A percentile compares a stretch with the other conserved stretches of the same genome.
Conservation (phyloP, 352 stramenopile species). For the Globisporangium iwayamae region DNA sequence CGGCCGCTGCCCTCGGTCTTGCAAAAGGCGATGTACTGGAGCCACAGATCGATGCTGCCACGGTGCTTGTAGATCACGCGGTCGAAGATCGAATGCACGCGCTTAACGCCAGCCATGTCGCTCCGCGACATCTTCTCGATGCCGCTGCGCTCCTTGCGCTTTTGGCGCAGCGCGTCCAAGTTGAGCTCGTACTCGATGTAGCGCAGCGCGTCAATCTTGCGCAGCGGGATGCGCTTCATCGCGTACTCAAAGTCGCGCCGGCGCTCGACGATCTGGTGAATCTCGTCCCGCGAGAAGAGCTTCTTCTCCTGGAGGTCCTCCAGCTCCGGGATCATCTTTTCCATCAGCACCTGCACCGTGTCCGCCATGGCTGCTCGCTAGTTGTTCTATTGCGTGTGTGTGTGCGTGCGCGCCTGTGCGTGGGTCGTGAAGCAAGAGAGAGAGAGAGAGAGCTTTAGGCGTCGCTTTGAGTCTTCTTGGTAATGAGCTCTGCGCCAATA, state of each 20-base stretch:
- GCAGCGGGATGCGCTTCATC: conserved; percentile 83
- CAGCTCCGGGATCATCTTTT: conserved; percentile 93
- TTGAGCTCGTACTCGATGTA: conserved; percentile 94
- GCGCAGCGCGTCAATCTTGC: conserved; percentile 90
- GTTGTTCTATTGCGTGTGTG: conserved; percentile 2
- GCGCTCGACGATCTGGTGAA: conserved; percentile 88
- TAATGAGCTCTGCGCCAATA: conserved; percentile 17
- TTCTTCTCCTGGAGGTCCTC: conserved; percentile 89
- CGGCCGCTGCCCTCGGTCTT: conserved; percentile 67
- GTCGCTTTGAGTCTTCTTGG: conserved; percentile 7
- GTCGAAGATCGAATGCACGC: conserved; percentile 86
- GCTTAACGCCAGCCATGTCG: conserved; percentile 65
- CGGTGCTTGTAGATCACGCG: conserved; percentile 85
- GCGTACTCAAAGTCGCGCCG: conserved; percentile 92
- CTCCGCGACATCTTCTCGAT: conserved; percentile 69
- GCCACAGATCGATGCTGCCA: conserved; percentile 87
- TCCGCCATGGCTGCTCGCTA: conserved; percentile 80
- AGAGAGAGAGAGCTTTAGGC: neutral
- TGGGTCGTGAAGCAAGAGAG: neutral
- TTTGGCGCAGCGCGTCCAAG: conserved; percentile 82
- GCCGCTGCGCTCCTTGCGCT: conserved; percentile 73
- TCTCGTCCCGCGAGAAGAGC: conserved; percentile 85
- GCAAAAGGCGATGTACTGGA: conserved; percentile 89
- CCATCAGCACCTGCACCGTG: conserved; percentile 91
- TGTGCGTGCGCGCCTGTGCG: neutral